These are phyloP conservation scores for Bidens hawaiensis DNA, from an alignment of 140 eudicot genomes.

Conservation along the genomic window DNA sequence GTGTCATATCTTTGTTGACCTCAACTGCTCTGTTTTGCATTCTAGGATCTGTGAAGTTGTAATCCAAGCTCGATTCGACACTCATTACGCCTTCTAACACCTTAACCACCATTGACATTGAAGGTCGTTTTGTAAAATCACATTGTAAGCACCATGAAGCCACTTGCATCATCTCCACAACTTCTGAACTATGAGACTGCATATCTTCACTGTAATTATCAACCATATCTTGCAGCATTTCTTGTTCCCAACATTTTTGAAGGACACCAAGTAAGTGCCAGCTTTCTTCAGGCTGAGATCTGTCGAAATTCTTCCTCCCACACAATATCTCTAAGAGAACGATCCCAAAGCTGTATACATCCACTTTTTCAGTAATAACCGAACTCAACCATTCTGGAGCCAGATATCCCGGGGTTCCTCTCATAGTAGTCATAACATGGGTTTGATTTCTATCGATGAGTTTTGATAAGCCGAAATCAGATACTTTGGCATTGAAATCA, in stretches of 20 bases:
- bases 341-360: not conserved
- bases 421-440: not conserved
- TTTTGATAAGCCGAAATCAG: not conserved
- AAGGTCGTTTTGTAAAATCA: not conserved
- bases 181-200: slow-evolving; percentile 5
- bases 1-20: not conserved
- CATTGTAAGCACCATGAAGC: slow-evolving; percentile 36
- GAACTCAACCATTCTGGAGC: not conserved
- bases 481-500: not conserved
- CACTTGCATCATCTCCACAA: slow-evolving; percentile 25
- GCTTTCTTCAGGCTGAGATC: not conserved
- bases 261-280: not conserved
- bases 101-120: not conserved
- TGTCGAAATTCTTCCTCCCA: not conserved
- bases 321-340: not conserved
- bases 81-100: not conserved
- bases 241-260: not conserved
- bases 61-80: not conserved
- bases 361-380: not conserved
- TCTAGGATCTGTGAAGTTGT: not conserved
- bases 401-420: not conserved
- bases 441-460: not conserved
- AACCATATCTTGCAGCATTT: not conserved
- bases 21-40: not conserved
- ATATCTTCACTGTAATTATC: not conserved